A percentile compares a stretch with the other conserved stretches of the same genome.
Evolutionary conservation across 352 stramenopile genomes (phyloP).

Genomic region (Pythium guiyangense): DNA sequence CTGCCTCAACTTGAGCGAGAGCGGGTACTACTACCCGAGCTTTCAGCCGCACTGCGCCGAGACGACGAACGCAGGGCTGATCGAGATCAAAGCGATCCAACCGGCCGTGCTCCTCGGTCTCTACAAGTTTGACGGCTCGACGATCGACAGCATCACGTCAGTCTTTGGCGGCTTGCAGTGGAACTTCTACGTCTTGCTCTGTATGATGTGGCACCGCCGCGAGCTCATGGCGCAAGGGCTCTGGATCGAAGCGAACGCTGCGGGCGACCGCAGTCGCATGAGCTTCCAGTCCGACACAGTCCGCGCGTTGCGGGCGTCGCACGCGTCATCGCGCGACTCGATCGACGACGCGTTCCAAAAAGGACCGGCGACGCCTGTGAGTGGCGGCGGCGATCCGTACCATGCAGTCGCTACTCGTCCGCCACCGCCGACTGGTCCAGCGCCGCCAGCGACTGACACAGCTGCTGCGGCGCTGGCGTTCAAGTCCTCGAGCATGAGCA

Average conservation of each 20-base stretch:
- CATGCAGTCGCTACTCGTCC: slow-evolving; percentile 1
- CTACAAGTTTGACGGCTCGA: slow-evolving; percentile 83
- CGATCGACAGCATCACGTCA: slow-evolving; percentile 40
- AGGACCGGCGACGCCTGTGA: slow-evolving; percentile 5
- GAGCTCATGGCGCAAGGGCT: slow-evolving; percentile 79
- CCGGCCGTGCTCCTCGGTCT: slow-evolving; percentile 75
- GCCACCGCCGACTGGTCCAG: background rate
- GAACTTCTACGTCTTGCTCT: slow-evolving; percentile 80
- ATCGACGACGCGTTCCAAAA: slow-evolving; percentile 68
- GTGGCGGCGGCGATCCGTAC: slow-evolving; percentile 4
- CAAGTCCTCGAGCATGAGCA: slow-evolving; percentile 24
- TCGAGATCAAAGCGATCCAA: slow-evolving; percentile 64
- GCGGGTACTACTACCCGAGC: slow-evolving; percentile 68
- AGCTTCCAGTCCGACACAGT: slow-evolving; percentile 46
- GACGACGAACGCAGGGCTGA: slow-evolving; percentile 21
- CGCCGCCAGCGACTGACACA: background rate
- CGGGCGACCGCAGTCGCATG: slow-evolving; percentile 19
- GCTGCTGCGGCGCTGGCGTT: background rate
- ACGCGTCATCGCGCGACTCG: slow-evolving; percentile 65
- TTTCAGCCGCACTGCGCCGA: slow-evolving; percentile 63
- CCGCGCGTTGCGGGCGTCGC: slow-evolving; percentile 31
- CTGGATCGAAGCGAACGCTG: slow-evolving; percentile 41
- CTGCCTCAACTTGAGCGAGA: slow-evolving; percentile 53
- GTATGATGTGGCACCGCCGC: slow-evolving; percentile 73
- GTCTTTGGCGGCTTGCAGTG: slow-evolving; percentile 76